Conservation (phyloP, 1,139 yeast species). For the Kodamaea anthophila region DNA sequence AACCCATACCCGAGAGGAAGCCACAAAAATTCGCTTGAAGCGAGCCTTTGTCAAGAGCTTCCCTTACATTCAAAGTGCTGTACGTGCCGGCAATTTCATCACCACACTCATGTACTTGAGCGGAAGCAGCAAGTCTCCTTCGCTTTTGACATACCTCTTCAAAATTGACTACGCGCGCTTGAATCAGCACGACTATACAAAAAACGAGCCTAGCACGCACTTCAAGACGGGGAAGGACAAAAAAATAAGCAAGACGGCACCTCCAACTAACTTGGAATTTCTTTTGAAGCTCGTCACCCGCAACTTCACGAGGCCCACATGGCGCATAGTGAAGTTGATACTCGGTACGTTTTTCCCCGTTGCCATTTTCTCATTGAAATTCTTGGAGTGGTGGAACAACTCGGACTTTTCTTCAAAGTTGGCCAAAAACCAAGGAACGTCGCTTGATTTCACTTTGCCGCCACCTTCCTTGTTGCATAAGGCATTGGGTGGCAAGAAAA, state of each 20-base stretch:
- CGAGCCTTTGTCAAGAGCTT: constrained; percentile 50
- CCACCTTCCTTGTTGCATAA: constrained; percentile 37
- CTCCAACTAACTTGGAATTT: constrained; percentile 48
- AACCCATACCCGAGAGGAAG: constrained; percentile 24
- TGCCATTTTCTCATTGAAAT: constrained; percentile 77
- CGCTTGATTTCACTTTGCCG: constrained; percentile 48
- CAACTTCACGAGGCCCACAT: constrained; percentile 34
- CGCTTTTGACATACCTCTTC: constrained; percentile 56
- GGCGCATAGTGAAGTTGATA: constrained; percentile 30
- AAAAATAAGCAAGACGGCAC: constrained; percentile 33
- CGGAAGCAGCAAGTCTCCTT: constrained; percentile 60
- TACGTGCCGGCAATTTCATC: constrained; percentile 48
- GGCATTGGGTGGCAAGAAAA: constrained; percentile 10
- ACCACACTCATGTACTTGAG: constrained; percentile 63
- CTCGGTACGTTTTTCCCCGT: constrained; percentile 65
- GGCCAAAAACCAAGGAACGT: constrained; percentile 45
- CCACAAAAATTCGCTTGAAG: constrained; percentile 27
- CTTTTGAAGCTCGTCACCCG: constrained; percentile 25
- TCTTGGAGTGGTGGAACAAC: constrained; percentile 93
- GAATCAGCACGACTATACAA: constrained; percentile 53
- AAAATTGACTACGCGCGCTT: constrained; percentile 67
- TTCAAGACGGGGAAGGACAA: constrained; percentile 10
- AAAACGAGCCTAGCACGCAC: constrained; percentile 32
- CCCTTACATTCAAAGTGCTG: constrained; percentile 50
- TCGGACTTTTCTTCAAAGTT: constrained; percentile 67